phyloP scores from a whole-genome alignment of 768 basidiomycete species.

The Pisolithus albus region DNA sequence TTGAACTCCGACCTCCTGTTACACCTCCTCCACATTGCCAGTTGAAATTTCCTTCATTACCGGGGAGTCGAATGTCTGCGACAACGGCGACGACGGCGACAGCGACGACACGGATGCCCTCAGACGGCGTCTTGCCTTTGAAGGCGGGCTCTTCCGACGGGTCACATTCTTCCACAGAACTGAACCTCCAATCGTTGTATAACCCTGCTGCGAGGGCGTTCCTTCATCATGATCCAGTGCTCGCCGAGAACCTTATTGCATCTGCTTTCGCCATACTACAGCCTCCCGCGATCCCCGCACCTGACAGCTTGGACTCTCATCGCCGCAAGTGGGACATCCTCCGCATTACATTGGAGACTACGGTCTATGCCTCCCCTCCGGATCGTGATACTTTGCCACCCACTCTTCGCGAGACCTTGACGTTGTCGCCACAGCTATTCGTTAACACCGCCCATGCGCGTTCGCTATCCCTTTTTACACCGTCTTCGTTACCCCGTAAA shows the following conservation, averaged over 20 bases:
- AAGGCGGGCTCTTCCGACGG: constrained; percentile 24
- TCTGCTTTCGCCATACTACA: constrained; percentile 62
- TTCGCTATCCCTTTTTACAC: constrained; percentile 64
- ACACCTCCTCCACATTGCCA: background rate
- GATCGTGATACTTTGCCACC: constrained; percentile 38
- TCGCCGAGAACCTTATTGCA: constrained; percentile 57
- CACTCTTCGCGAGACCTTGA: constrained; percentile 43
- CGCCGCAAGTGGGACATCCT: constrained; percentile 86
- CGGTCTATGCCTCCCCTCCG: constrained; percentile 54
- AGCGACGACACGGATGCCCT: constrained; percentile 7
- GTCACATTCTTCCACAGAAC: constrained; percentile 28
- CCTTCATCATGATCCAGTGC: constrained; percentile 61
- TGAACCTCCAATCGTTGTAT: constrained; percentile 66
- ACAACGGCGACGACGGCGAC: constrained; percentile 41
- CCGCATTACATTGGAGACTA: constrained; percentile 75
- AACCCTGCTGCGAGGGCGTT: constrained; percentile 74
- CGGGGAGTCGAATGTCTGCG: constrained; percentile 37
- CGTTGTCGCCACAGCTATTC: constrained; percentile 54
- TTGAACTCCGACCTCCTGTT: too few relatives aligned
- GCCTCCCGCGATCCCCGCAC: constrained; percentile 26
- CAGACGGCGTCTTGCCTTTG: constrained; percentile 26
- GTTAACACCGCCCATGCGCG: constrained; percentile 52
- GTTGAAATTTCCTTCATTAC: constrained; percentile 3
- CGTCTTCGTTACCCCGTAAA: constrained; percentile 32
- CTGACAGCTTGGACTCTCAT: constrained; percentile 40